Percentiles rank a stretch among this genome's conserved stretches.
Conservation (phyloP, 2,329 filamentous ascomycete genomes). For the Parascedosporium putredinis region DNA sequence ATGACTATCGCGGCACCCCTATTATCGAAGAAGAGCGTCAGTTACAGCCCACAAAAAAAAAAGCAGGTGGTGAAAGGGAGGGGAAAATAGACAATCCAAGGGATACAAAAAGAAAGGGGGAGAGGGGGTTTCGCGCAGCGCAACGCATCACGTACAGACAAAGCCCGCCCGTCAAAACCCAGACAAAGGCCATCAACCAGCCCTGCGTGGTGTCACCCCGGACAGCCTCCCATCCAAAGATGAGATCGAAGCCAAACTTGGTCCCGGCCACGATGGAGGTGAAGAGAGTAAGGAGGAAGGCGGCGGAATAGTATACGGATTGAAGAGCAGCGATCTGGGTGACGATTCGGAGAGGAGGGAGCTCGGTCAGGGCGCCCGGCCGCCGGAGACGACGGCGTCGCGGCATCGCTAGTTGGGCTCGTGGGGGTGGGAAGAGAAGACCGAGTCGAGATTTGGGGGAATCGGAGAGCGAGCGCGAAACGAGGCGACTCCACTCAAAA, state of each 20-base stretch:
- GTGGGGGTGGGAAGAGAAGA: no score
- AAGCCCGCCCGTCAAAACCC: conserved; percentile 44
- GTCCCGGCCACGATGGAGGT: conserved; percentile 47
- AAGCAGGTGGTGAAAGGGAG: not conserved
- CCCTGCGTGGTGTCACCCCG: conserved; percentile 53
- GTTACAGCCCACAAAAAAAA: conserved; percentile 1
- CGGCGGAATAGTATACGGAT: conserved; percentile 41
- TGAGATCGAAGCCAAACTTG: conserved; percentile 39
- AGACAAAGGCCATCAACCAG: conserved; percentile 48
- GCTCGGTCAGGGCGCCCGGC: conserved; percentile 48
- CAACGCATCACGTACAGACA: conserved; percentile 36
- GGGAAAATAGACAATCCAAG: no score
- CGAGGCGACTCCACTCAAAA: no score
- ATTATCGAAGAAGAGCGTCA: conserved; percentile 13
- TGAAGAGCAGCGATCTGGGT: conserved; percentile 49
- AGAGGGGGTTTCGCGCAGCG: no score
- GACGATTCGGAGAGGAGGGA: conserved; percentile 50
- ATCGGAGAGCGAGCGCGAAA: no score
- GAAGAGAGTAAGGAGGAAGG: conserved; percentile 45
- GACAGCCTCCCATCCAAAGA: conserved; percentile 49
- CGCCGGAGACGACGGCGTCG: conserved; percentile 47
- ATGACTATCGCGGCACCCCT: conserved; percentile 78
- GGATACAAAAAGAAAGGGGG: conserved; percentile 4
- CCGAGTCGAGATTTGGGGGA: no score
- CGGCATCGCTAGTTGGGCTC: no score